phyloP scores from a whole-genome alignment of 192 early-diverging fungal species.

The Podila epicladia region DNA sequence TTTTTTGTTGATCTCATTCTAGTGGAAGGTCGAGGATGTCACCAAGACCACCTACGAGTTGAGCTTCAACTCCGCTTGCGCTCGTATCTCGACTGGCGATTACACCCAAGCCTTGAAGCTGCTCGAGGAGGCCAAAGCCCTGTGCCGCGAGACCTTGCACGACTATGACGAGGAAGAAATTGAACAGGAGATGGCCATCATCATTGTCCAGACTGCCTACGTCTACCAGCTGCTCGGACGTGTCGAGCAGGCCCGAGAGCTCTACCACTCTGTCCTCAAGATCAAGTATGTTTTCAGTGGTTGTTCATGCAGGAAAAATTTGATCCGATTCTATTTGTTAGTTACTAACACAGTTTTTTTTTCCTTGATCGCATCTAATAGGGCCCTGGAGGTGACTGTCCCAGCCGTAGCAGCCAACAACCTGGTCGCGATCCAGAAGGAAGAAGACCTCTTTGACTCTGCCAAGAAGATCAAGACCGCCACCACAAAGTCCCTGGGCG shows the following conservation, averaged over 20 bases:
- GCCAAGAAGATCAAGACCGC: slow-evolving; percentile 64
- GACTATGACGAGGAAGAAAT: slow-evolving; percentile 72
- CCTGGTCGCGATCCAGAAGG: slow-evolving; percentile 63
- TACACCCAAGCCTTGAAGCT: slow-evolving; percentile 60
- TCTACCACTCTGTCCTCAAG: slow-evolving; percentile 68
- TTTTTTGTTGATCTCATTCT: slow-evolving; percentile 3
- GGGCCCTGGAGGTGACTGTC: slow-evolving; percentile 62
- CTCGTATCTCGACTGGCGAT: slow-evolving; percentile 62
- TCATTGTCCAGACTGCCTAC: slow-evolving; percentile 72
- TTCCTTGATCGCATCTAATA: slow-evolving; percentile 15
- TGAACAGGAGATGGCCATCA: slow-evolving; percentile 70
- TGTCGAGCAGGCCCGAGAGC: slow-evolving; percentile 59
- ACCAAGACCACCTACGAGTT: slow-evolving; percentile 67
- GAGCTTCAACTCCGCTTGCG: slow-evolving; percentile 73
- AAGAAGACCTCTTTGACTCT: slow-evolving; percentile 68
- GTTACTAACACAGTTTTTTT: not conserved
- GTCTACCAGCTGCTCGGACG: slow-evolving; percentile 70
- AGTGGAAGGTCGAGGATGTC: slow-evolving; percentile 40
- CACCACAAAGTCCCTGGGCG: slow-evolving; percentile 61
- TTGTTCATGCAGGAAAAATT: not conserved
- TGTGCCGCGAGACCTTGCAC: slow-evolving; percentile 61
- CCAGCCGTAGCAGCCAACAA: slow-evolving; percentile 78
- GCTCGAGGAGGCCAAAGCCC: slow-evolving; percentile 61
- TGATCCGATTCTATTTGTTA: not conserved
- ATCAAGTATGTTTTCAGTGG: slow-evolving; percentile 53